Base-by-base conservation (phyloP, 495 filamentous ascomycete genomes). In the Astrothelium subdiscretum region DNA sequence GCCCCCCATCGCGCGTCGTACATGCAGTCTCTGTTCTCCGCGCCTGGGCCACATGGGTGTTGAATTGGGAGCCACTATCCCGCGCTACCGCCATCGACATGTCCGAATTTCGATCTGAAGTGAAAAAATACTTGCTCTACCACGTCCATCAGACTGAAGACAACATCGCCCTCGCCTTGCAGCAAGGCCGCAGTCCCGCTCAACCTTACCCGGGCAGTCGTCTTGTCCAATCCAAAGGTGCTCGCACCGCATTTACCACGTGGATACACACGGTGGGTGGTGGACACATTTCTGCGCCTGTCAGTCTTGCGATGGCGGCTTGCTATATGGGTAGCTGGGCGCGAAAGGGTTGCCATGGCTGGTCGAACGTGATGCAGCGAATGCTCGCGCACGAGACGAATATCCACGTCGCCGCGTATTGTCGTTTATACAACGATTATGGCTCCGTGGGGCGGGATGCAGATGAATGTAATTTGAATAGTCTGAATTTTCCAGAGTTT, bases 371-470 rank as follows among this genome's bases (percentile, higher is more conserved):
- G 6, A 6, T 38, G 6, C 35, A 38, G 35, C 35, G 15, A 15
- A 38, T 38, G 35, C 35, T 38, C 6, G 35, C 35, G 15, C 15
- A 38, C 15, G 35, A 38, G 35, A 38, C 35, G 15, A 38, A 38
- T 38, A 38, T 38, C 35, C 35, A 38, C 35, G 35, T 38, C 15
- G 35, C 35, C 6, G 35, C 35, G 15, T 38, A 38, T 15, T 72
- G 68, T 61, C 67, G 74, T 0, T 63, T 71, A 67, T 75, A 76
- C 40, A 77, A 76, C 57, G 75, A 77, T 62, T 71, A 66, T 18
- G 73, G 70, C 0, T 71, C 68, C 6, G 26, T 68, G 0, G 22
- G 15, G 4, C 63, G 74, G 10, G 73, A 77, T 44, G 26, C 15
- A 0, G 62, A 22, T 0, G 75, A 77, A 61, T n/a, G 31, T 0